Evolutionary conservation across 495 filamentous ascomycete genomes (phyloP).

Genomic region (Chlorociboria aeruginascens): DNA sequence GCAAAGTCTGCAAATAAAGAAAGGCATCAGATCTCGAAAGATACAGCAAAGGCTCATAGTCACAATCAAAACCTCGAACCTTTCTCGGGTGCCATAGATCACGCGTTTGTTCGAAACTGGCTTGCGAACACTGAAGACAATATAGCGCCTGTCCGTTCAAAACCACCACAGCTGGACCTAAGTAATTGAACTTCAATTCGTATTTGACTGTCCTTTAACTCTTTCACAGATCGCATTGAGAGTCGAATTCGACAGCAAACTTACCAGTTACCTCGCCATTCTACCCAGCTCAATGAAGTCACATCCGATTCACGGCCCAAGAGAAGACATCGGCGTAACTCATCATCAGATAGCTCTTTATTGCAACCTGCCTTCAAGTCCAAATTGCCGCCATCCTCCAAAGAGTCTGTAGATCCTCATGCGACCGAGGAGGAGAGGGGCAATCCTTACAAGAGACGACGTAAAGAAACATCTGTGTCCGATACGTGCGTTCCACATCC

Average conservation of each 20-base stretch:
- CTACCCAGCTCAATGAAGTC: not conserved
- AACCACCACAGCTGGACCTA: too few relatives aligned
- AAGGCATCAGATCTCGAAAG: too few relatives aligned
- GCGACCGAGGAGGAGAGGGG: not conserved
- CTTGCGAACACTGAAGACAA: conserved; percentile 4
- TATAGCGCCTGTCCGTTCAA: too few relatives aligned
- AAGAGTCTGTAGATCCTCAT: not conserved
- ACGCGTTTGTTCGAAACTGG: conserved; percentile 16
- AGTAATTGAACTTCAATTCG: too few relatives aligned
- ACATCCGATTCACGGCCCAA: not conserved
- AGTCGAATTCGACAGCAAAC: not conserved
- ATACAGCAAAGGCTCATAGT: too few relatives aligned
- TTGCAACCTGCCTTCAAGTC: conserved; percentile 13
- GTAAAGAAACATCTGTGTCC: not conserved
- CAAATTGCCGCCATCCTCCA: not conserved
- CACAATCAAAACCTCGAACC: too few relatives aligned
- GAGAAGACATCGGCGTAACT: conserved; percentile 11
- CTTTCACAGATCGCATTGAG: not conserved
- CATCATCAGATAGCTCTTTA: conserved; percentile 19
- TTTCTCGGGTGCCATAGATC: not conserved
- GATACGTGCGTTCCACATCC: not conserved
- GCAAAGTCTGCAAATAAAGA: too few relatives aligned
- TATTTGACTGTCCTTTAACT: too few relatives aligned
- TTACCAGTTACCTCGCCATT: not conserved
- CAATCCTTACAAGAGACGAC: not conserved